Conservation (phyloP, 306 rosid genomes). For the Castanea mollissima region DNA sequence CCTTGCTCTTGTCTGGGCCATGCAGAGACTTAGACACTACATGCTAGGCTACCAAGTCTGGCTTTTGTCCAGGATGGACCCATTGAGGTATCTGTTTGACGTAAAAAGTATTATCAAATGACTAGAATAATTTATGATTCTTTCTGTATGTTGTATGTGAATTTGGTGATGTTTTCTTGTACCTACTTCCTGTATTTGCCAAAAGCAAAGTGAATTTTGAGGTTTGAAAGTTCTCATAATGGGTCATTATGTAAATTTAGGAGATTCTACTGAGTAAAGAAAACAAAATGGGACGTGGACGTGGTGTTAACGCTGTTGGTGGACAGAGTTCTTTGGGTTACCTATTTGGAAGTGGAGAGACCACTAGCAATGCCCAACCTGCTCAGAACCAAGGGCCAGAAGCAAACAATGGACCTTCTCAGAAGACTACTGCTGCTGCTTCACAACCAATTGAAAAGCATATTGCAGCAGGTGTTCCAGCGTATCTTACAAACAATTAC, state of each 20-base stretch:
- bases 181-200: not conserved
- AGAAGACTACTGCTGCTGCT: slow-evolving; percentile 22
- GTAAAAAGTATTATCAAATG: too few species aligned
- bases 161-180: not conserved
- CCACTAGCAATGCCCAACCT: slow-evolving; percentile 27
- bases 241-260: not conserved
- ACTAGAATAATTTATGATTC: not conserved
- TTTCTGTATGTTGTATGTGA: not conserved
- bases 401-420: slow-evolving; percentile 23
- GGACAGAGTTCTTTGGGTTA: slow-evolving; percentile 87
- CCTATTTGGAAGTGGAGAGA: slow-evolving; percentile 71
- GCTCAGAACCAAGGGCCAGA: slow-evolving; percentile 25
- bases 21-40: too few species aligned
- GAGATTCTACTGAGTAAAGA: slow-evolving; percentile 4
- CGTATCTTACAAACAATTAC: slow-evolving; percentile 69
- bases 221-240: not conserved
- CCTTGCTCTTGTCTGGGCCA: too few species aligned
- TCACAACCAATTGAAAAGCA: slow-evolving; percentile 41
- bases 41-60: too few species aligned
- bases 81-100: too few species aligned
- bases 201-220: not conserved
- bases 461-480: slow-evolving; percentile 69
- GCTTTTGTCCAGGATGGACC: too few species aligned
- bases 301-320: slow-evolving; percentile 79
- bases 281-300: slow-evolving; percentile 76